A percentile compares a stretch with the other conserved stretches of the same genome.
Conservation (phyloP, 768 basidiomycete species). For the Pisolithus marmoratus region DNA sequence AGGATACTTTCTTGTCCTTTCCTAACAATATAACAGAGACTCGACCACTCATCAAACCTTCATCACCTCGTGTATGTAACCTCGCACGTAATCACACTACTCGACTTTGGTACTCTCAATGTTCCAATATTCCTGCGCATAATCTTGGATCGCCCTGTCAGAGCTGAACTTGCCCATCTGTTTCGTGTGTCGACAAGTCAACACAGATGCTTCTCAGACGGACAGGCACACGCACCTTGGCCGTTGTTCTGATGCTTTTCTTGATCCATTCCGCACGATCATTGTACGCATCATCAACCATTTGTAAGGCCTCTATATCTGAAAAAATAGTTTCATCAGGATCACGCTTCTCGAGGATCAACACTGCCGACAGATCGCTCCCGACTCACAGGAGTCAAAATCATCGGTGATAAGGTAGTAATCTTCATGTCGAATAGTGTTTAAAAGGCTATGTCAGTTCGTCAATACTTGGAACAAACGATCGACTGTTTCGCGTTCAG, state of each 20-base stretch:
- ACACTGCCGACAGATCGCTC: not conserved
- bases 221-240: slow-evolving; percentile 43
- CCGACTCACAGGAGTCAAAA: slow-evolving; percentile 78
- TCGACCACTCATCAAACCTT: no score
- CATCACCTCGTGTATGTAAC: not conserved
- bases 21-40: no score
- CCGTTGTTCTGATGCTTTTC: slow-evolving; percentile 81
- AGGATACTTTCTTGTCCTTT: no score
- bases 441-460: slow-evolving; percentile 45
- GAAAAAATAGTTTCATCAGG: not conserved
- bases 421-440: slow-evolving; percentile 72
- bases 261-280: slow-evolving; percentile 87
- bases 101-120: slow-evolving; percentile 45
- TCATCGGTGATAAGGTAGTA: slow-evolving; percentile 86
- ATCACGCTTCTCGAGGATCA: not conserved
- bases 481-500: slow-evolving; percentile 5
- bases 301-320: slow-evolving; percentile 77
- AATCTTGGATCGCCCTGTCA: slow-evolving; percentile 88
- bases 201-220: slow-evolving; percentile 67
- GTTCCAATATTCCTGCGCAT: slow-evolving; percentile 87
- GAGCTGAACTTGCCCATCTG: slow-evolving; percentile 97
- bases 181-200: slow-evolving; percentile 18
- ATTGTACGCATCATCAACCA: slow-evolving; percentile 86
- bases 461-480: slow-evolving; percentile 15
- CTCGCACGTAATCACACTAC: slow-evolving; percentile 1